Percentiles rank a stretch among this genome's conserved stretches.
Evolutionary conservation across 305 asterid species (phyloP).

Genomic region (Caryopteris hybrid): DNA sequence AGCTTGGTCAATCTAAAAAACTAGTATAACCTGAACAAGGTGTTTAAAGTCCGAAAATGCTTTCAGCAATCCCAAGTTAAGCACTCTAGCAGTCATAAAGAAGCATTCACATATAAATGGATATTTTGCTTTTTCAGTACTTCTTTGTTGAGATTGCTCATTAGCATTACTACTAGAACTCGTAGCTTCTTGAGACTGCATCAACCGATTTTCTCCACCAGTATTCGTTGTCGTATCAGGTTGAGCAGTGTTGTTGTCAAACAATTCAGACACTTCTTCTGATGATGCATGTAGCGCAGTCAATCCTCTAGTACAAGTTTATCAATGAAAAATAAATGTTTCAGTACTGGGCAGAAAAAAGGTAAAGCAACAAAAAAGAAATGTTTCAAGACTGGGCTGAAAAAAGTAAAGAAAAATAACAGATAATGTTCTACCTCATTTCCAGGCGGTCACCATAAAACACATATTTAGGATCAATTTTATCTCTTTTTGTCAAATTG

Average conservation of each 20-base stretch:
- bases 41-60: slow-evolving; percentile 95
- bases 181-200: slow-evolving; percentile 70
- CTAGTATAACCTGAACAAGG: slow-evolving; percentile 80
- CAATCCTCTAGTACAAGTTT: slow-evolving; percentile 56
- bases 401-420: neutral
- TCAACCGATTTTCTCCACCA: slow-evolving; percentile 50
- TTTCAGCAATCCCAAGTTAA: slow-evolving; percentile 86
- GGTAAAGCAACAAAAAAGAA: slow-evolving; percentile 13
- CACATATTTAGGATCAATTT: slow-evolving; percentile 84
- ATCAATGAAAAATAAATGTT: slow-evolving; percentile 10
- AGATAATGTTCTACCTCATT: slow-evolving; percentile 51
- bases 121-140: slow-evolving; percentile 55
- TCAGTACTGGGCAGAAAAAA: slow-evolving; percentile 11
- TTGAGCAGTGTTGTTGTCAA: slow-evolving; percentile 39
- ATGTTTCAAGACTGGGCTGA: slow-evolving; percentile 11
- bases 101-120: slow-evolving; percentile 95
- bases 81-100: slow-evolving; percentile 97
- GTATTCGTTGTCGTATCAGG: slow-evolving; percentile 28
- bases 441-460: slow-evolving; percentile 64
- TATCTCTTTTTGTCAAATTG: slow-evolving; percentile 80
- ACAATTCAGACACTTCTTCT: slow-evolving; percentile 88
- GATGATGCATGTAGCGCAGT: slow-evolving; percentile 97
- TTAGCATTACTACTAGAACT: slow-evolving; percentile 52
- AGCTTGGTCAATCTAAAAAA: neutral
- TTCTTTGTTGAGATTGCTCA: slow-evolving; percentile 34